Evolutionary conservation across 495 filamentous ascomycete species (phyloP).

Genomic region (Xylaria curta): DNA sequence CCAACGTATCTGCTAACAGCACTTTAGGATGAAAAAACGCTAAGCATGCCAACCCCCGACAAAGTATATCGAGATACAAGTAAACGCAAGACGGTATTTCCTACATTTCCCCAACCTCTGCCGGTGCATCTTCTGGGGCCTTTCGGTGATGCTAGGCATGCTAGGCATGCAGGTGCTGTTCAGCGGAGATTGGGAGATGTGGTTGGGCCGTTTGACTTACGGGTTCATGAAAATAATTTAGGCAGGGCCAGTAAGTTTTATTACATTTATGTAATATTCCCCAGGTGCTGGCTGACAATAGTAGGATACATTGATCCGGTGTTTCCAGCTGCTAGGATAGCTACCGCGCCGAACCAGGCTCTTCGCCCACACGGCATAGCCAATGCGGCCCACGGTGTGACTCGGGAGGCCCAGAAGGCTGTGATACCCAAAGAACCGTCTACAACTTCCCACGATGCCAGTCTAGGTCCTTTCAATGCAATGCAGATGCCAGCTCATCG

Average conservation of each 20-base stretch:
- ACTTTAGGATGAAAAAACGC: constrained; percentile 16
- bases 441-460: not conserved
- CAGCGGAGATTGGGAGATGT: not conserved
- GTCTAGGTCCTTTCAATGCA: not conserved
- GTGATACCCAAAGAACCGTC: not conserved
- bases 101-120: not conserved
- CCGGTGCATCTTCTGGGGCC: not conserved
- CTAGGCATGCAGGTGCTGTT: not conserved
- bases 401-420: not conserved
- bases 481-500: not conserved
- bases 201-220: not conserved
- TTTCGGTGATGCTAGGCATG: not conserved
- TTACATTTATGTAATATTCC: not conserved
- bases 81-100: not conserved
- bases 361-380: not conserved
- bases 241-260: not conserved
- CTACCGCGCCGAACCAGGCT: not conserved
- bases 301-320: not conserved
- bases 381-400: not conserved
- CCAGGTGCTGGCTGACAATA: not conserved
- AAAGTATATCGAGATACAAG: not conserved
- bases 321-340: not conserved
- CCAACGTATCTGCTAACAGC: not conserved
- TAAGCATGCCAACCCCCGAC: not conserved
- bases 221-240: not conserved